These are phyloP conservation scores for Pichia occidentalis DNA, from an alignment of 805 yeast species.

Conservation along the genomic window DNA sequence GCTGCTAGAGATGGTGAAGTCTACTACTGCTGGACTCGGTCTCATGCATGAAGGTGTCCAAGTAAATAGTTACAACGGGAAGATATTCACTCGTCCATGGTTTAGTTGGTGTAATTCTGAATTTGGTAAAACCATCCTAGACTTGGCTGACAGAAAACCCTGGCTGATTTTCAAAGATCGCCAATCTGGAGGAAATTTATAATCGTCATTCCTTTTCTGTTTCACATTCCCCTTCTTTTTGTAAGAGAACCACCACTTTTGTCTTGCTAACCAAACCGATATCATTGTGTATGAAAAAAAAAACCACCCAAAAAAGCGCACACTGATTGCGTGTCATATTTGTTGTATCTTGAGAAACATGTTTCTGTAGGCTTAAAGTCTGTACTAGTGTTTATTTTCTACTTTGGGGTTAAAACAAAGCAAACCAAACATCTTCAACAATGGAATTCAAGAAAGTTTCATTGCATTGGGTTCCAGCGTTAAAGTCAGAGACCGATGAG, in stretches of 20 bases:
- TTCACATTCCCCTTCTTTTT: too few species aligned
- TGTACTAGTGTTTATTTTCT: too few species aligned
- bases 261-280: too few species aligned
- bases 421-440: neutral
- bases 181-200: too few species aligned
- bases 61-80: conserved; percentile 46
- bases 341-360: too few species aligned
- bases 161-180: conserved; percentile 53
- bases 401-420: too few species aligned
- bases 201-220: too few species aligned
- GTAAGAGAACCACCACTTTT: too few species aligned
- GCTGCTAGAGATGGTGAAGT: conserved; percentile 44
- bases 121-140: conserved; percentile 79
- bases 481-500: conserved; percentile 46
- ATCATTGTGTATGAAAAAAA: too few species aligned
- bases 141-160: conserved; percentile 68
- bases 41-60: conserved; percentile 78
- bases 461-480: conserved; percentile 38
- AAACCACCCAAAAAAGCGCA: conserved; percentile 8
- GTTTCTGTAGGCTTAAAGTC: too few species aligned
- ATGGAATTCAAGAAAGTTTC: conserved; percentile 26
- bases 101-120: conserved; percentile 94
- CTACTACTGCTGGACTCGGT: conserved; percentile 67
- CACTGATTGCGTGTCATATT: too few species aligned
- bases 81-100: conserved; percentile 73